Evolutionary conservation across 2,329 filamentous ascomycete species (phyloP), one percentile per base, ranked within the genome.

Genomic region (Trichoderma polysporum): DNA sequence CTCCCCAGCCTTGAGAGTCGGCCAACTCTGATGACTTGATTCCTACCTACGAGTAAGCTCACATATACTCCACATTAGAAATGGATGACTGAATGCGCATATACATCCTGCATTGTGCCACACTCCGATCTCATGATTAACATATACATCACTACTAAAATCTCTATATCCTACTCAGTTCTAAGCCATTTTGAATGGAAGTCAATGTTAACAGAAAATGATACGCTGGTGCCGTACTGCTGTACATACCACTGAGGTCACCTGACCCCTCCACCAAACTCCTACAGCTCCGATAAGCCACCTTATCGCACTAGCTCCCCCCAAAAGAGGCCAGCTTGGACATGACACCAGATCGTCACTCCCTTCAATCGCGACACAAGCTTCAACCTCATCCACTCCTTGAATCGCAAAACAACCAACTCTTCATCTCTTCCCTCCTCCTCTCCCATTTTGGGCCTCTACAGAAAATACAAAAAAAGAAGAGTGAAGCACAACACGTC

Each of bases 281-380:
- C 22, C n/a, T 27, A 17, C 15, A 58, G 58, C 57, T 62, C 57
- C 57, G 65, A 67, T 67, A 67, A 67, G 57, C 64, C 19, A 4
- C 19, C 65, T 67, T 67, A 67, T 67, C 65, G 65, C 49, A 49
- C 65, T 58, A 52, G 47, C 49, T 39, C 37, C 49, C 50, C 52
- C 61, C 17, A 49, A 65, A 65, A 67, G 54, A 57, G 66, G 66
- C 66, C 66, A 68, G 65, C 65, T 67, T 59, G 29, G 63, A 60
- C 22, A 50, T 58, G 56, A 66, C 22, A 31, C 25, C 35, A 13
- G 31, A 35, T 56, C 50, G 25, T 41, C 58, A 37, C 19, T n/a
- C 17, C 17, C 27, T 41, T 41, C 50, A 45, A 29, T 64, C 22
- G 35, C 60, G 35, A 49, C 15, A 67, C 64, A 37, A 8, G 25